These are phyloP conservation scores for Pelargonium cotyledonis DNA, from an alignment of 441 rosid genomes.

Conservation along the genomic window DNA sequence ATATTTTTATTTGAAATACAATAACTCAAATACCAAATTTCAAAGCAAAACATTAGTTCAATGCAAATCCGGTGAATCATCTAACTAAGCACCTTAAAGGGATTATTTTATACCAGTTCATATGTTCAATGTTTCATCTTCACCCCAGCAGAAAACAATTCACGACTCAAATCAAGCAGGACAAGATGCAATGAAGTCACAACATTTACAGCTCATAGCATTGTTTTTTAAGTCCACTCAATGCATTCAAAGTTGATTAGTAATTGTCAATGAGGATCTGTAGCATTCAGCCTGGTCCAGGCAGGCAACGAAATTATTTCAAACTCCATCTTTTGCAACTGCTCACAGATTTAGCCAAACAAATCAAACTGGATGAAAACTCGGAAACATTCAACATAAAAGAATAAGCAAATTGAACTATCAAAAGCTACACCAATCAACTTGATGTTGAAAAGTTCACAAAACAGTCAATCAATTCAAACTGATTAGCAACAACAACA, in stretches of 20 bases:
- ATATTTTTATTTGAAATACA: no score
- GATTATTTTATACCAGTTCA: not conserved
- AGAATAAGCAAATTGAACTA: slow-evolving; percentile 3
- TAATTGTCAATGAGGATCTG: not conserved
- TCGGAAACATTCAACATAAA: not conserved
- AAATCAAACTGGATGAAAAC: not conserved
- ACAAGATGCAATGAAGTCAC: not conserved
- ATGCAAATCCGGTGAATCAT: not conserved
- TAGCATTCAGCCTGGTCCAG: not conserved
- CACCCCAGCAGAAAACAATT: not conserved
- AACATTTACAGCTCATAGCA: not conserved
- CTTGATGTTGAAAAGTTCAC: slow-evolving; percentile 5
- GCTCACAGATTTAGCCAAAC: not conserved
- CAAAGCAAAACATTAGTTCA: no score
- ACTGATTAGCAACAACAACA: not conserved
- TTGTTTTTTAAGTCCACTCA: not conserved
- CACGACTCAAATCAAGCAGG: not conserved
- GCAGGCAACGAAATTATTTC: not conserved
- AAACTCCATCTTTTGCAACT: not conserved
- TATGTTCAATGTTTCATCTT: not conserved
- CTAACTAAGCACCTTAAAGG: not conserved
- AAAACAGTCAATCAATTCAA: slow-evolving; percentile 16
- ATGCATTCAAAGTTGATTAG: not conserved
- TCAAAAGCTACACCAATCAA: not conserved
- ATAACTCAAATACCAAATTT: no score